These are phyloP conservation scores for Triticum turgidum DNA, from an alignment of 176 grass and related monocot species.

Conservation along the genomic window DNA sequence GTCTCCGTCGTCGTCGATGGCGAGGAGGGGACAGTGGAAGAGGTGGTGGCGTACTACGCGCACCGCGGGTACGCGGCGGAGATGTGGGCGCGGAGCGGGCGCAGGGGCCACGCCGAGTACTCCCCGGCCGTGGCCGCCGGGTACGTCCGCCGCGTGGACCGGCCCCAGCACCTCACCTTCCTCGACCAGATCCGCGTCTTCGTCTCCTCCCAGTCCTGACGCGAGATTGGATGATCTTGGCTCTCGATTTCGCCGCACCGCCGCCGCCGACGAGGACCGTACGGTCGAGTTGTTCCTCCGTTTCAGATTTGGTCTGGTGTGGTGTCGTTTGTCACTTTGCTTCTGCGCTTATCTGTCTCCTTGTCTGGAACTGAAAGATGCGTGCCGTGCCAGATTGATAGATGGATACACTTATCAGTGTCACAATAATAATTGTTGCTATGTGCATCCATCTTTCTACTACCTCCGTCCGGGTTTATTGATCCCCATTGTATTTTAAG, in stretches of 20 bases:
- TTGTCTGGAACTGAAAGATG: not conserved
- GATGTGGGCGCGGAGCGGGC: slow-evolving; percentile 73
- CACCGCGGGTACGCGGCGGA: slow-evolving; percentile 65
- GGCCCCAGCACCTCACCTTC: slow-evolving; percentile 68
- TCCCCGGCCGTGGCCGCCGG: slow-evolving; percentile 58
- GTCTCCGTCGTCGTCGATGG: slow-evolving; percentile 34
- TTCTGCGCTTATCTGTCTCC: not conserved
- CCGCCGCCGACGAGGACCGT: not conserved
- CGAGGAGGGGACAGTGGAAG: rapidly evolving
- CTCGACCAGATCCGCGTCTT: slow-evolving; percentile 81
- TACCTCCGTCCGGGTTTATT: too few species aligned
- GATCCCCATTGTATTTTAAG: too few species aligned
- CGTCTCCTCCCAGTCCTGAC: slow-evolving; percentile 40
- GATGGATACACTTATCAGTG: not conserved
- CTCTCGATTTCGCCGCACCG: too few species aligned
- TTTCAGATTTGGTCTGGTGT: not conserved
- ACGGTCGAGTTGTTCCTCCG: not conserved
- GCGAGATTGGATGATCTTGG: not conserved
- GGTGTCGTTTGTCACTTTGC: not conserved
- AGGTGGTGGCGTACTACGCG: slow-evolving; percentile 65
- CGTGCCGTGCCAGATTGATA: not conserved
- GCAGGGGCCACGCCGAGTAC: slow-evolving; percentile 56
- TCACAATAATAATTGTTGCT: not conserved
- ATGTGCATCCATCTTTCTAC: not conserved
- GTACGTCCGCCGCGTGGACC: slow-evolving; percentile 69